Conservation (phyloP, 108 stramenopile genomes). For the Cyclostephanos invisitatus region DNA sequence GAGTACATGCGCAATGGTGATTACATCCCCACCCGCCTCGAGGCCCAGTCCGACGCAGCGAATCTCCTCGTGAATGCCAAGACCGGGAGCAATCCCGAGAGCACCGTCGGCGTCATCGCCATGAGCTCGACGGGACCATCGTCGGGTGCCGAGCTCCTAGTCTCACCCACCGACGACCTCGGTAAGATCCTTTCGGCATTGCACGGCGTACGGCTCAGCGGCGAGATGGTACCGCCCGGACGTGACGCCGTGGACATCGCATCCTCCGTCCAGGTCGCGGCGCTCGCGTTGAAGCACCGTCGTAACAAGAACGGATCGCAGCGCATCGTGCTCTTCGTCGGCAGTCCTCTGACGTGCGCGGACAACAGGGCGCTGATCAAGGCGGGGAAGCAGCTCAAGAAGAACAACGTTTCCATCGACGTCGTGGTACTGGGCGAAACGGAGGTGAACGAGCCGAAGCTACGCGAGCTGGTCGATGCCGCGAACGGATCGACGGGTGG, state of each 20-base stretch:
- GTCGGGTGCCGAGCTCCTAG: slow-evolving; percentile 90
- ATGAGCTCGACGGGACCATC: slow-evolving; percentile 51
- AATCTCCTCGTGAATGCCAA: slow-evolving; percentile 92
- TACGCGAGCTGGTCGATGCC: slow-evolving; percentile 90
- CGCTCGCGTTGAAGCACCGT: slow-evolving; percentile 96
- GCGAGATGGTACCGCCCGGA: slow-evolving; percentile 16
- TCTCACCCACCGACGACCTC: slow-evolving; percentile 94
- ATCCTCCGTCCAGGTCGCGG: slow-evolving; percentile 90
- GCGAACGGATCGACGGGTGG: slow-evolving; percentile 83
- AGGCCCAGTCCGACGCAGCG: slow-evolving; percentile 97
- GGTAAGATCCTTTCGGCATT: slow-evolving; percentile 91
- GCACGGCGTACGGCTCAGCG: slow-evolving; percentile 59
- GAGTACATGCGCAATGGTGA: slow-evolving; percentile 99
- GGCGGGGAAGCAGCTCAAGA: slow-evolving; percentile 88
- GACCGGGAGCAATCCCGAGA: slow-evolving; percentile 94
- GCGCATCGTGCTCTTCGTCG: slow-evolving; percentile 93
- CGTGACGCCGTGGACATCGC: slow-evolving; percentile 68
- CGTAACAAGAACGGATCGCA: slow-evolving; percentile 97
- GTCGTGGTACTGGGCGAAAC: slow-evolving; percentile 93
- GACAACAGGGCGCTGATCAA: slow-evolving; percentile 66
- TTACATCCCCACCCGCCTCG: slow-evolving; percentile 96
- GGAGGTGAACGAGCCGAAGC: slow-evolving; percentile 88
- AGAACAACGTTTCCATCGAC: slow-evolving; percentile 97
- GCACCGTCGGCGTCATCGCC: slow-evolving; percentile 93
- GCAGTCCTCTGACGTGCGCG: slow-evolving; percentile 65